phyloP scores from a whole-genome alignment of 1,284 basidiomycete genomes.

The Cutaneotrichosporon mucoides region DNA sequence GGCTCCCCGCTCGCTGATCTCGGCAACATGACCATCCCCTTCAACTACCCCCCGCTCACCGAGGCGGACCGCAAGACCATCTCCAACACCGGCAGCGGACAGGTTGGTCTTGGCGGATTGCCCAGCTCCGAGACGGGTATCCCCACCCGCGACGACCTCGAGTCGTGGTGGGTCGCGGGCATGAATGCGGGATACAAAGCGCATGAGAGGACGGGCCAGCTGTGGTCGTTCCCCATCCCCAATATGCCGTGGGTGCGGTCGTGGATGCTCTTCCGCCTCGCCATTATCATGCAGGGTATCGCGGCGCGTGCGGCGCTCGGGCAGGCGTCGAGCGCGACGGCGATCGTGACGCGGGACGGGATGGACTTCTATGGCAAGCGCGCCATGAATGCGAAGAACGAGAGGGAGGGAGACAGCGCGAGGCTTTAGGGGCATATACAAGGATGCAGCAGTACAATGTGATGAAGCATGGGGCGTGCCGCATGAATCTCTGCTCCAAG shows the following conservation, averaged over 20 bases:
- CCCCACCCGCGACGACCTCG: constrained; percentile 62
- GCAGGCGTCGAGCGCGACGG: constrained; percentile 79
- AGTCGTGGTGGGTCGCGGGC: constrained; percentile 51
- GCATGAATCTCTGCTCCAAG: too few relatives aligned
- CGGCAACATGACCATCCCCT: constrained; percentile 60
- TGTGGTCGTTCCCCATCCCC: constrained; percentile 40
- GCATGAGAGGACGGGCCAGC: constrained; percentile 16
- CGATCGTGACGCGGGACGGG: constrained; percentile 52
- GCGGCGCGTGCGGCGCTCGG: constrained; percentile 78
- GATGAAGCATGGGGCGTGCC: too few relatives aligned
- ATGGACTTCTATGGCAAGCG: constrained; percentile 65
- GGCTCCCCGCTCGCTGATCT: constrained; percentile 85
- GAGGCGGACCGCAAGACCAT: not conserved
- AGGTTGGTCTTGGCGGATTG: constrained; percentile 59
- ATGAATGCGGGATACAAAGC: constrained; percentile 38
- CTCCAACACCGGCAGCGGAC: not conserved
- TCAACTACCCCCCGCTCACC: constrained; percentile 7
- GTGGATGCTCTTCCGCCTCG: constrained; percentile 56
- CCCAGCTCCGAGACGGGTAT: constrained; percentile 58
- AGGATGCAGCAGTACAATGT: too few relatives aligned
- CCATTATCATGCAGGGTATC: constrained; percentile 89
- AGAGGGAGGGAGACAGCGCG: constrained; percentile 35
- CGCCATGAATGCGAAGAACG: constrained; percentile 59
- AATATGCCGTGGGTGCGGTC: constrained; percentile 39
- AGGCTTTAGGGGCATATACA: constrained; percentile 30